Base-by-base conservation (phyloP, 495 filamentous ascomycete genomes). In the Hyaloscypha hepaticicola region DNA sequence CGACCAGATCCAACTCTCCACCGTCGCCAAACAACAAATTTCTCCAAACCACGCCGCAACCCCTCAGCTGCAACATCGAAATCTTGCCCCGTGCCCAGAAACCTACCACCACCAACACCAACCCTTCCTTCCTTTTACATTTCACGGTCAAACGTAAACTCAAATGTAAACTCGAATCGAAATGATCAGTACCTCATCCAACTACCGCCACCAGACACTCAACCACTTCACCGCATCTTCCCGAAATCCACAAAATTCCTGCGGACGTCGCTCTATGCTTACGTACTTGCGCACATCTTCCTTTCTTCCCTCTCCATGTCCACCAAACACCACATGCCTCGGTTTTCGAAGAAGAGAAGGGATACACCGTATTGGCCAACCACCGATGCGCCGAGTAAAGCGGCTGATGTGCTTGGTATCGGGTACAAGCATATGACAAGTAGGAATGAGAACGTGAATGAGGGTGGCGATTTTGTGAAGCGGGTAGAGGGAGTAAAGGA, bases 271-370 rank as follows among this genome's bases (percentile, higher is more conserved):
- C 79, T 90, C n/a, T 89, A 87, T 62, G 86, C 86, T 1, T 81
- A 86, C 45, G 67, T 90, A 24, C 77, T 89, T 22, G 86, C 83
- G 0, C 84, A 83, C 61, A 88, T 88, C 66, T 87, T 87, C 70
- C 72, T 88, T 28, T 73, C 78, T 62, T 79, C 77, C 7, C 66
- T 82, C 26, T 77, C 74, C 27, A 24, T 34, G 3, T 55, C 60
- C 1, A 33, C 6, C 22, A 24, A 53, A 55, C 4, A 45, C 2
- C 34, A 53, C 5, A 25, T 25, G 11, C 29, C 48, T 1, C 5
- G 16, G 12, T 21, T 29, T 21, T 19, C 56, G 33, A 29, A 52
- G 28, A 60, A 45, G 28, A 55, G 58, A 33, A 28, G 49, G 2
- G 49, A 60, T 38, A 61, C 57, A 33, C 57, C 57, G n/a, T 61